These are phyloP conservation scores for Orbilia brochopaga DNA, from an alignment of 2,329 filamentous ascomycete species.

Conservation along the genomic window DNA sequence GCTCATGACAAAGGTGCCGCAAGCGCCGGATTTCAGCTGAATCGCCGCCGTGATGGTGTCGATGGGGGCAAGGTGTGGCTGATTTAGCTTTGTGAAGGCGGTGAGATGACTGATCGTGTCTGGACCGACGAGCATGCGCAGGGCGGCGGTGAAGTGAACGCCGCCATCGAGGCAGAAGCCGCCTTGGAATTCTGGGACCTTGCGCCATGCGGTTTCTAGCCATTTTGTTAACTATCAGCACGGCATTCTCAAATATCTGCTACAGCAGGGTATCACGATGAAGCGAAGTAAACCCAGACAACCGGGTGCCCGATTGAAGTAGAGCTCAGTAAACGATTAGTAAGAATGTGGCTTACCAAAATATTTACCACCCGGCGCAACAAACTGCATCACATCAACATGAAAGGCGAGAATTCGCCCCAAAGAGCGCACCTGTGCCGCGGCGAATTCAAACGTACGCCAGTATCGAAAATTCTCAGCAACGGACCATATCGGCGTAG, in stretches of 20 bases:
- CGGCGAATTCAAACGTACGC: constrained; percentile 64
- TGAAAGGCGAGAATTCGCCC: constrained; percentile 66
- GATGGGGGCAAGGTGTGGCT: constrained; percentile 67
- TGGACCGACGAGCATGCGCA: constrained; percentile 66
- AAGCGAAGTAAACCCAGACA: too few species aligned
- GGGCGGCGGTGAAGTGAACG: constrained; percentile 72
- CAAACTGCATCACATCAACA: constrained; percentile 60
- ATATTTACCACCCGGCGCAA: constrained; percentile 62
- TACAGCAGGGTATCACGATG: too few species aligned
- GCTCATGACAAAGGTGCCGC: constrained; percentile 66
- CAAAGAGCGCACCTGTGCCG: constrained; percentile 62
- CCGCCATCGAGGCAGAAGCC: constrained; percentile 79
- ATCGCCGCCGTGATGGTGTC: constrained; percentile 70
- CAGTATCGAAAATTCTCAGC: constrained; percentile 77
- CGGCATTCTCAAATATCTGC: too few species aligned
- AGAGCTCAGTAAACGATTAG: neutral
- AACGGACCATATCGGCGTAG: constrained; percentile 63
- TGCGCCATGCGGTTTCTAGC: constrained; percentile 66
- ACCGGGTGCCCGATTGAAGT: too few species aligned
- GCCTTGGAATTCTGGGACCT: constrained; percentile 72
- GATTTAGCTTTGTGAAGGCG: constrained; percentile 65
- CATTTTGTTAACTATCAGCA: too few species aligned
- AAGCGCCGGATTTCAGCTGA: constrained; percentile 63
- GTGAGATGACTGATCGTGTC: constrained; percentile 62
- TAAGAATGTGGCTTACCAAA: constrained; percentile 54